Evolutionary conservation across 2,329 filamentous ascomycete species (phyloP), one percentile per base, ranked within the genome.

Genomic region (Dothidotthia symphoricarpi): DNA sequence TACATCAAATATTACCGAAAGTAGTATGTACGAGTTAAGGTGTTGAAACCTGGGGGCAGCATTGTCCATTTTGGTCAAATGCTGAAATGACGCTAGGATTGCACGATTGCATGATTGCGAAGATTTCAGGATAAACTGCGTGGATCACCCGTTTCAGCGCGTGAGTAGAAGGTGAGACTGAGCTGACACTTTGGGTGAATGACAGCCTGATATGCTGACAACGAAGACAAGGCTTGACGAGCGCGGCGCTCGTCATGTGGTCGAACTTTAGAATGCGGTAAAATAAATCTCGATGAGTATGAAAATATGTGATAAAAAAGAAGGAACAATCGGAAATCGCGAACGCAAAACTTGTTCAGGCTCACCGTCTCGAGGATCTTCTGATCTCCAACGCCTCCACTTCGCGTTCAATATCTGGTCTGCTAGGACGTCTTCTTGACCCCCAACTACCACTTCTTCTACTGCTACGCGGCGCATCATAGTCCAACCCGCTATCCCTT

Each of bases 391-490:
- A 43, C 25, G 45, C 49, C 28, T 61, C 56, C 19, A 59, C 53
- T 32, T 59, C 57, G 13, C 54, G 54, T 10, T 63, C 56, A 22
- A 47, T 45, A 12, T 42, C 45, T 11, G 45, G 36, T 31, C 49
- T 24, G 9, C 54, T 55, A 15, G 41, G 38, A 12, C 38, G 40
- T 15, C 52, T 38, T 11, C 51, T 45, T 16, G 54, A 55, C 1
- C 51, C 50, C 2, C 58, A 28, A 44, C 61, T 64, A 32, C 49
- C 39, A 34, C 61, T 64, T 33, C 59, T 49, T 25, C 57, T 45
- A 30, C 49, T 57, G 2, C 50, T 37, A 9, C 47, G 41, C 6
- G 47, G 47, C n/a, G 53, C 39, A 3, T 29, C 38, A 15, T 54
- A 36, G 2, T 47, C 50, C 13, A 53, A 24, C 4, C 47, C 59